phyloP scores from a whole-genome alignment of 2,329 filamentous ascomycete genomes.

The Exserohilum rostratum region DNA sequence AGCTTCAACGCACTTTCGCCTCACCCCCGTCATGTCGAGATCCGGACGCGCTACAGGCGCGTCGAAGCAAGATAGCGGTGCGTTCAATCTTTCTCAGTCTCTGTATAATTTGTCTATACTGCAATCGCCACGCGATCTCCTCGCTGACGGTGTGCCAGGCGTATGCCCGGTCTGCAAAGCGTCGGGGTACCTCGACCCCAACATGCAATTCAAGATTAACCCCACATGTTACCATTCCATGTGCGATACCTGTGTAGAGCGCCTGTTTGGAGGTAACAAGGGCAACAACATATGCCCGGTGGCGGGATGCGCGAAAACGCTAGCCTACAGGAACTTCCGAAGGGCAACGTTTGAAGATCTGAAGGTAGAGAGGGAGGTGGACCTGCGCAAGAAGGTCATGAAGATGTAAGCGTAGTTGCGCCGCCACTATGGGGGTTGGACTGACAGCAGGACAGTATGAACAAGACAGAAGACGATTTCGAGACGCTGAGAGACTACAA shows the following conservation, averaged over 20 bases:
- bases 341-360: slow-evolving; percentile 90
- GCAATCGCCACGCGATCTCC: slow-evolving; percentile 16
- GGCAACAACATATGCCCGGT: slow-evolving; percentile 93
- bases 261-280: slow-evolving; percentile 76
- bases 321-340: slow-evolving; percentile 84
- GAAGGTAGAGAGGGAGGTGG: slow-evolving; percentile 86
- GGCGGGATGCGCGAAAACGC: slow-evolving; percentile 82
- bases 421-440: too few relatives aligned
- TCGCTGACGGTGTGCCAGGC: slow-evolving; percentile 58
- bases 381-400: slow-evolving; percentile 81
- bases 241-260: slow-evolving; percentile 94
- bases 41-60: slow-evolving; percentile 36
- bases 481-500: slow-evolving; percentile 84
- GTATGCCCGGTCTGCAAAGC: slow-evolving; percentile 98
- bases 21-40: slow-evolving; percentile 44
- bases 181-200: slow-evolving; percentile 89
- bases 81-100: slow-evolving; percentile 41
- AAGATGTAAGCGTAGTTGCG: slow-evolving; percentile 51
- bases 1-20: slow-evolving; percentile 9
- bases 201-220: slow-evolving; percentile 95
- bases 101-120: slow-evolving; percentile 40
- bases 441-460: slow-evolving; percentile 66
- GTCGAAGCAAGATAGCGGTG: slow-evolving; percentile 47
- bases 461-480: slow-evolving; percentile 89
- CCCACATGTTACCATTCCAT: slow-evolving; percentile 99